Base-by-base conservation (phyloP, 2,329 filamentous ascomycete species). In the Phoma sp. region DNA sequence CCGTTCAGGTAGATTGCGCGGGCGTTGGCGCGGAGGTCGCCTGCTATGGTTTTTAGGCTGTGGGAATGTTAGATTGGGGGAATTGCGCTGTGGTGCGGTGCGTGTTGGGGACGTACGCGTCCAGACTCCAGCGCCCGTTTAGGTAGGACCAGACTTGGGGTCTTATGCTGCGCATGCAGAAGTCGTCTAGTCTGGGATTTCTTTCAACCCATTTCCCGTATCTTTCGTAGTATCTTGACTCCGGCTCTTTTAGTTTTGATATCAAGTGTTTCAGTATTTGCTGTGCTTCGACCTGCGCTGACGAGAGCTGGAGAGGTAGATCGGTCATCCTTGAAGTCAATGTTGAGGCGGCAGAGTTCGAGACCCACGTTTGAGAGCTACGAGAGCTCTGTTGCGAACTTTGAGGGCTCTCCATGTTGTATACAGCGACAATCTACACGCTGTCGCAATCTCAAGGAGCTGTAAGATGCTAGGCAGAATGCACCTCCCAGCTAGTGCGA, bases 1-100 rank as follows among this genome's bases (percentile, higher is more conserved):
- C 60, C 65, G 51, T 71, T 58, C 5, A 73, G 47, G 35, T 73
- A 74, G 17, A 73, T 48, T 17, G 59, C 65, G 25, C 64, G 57
- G 6, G 55, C 58, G 44, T 68, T 60, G 37, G 25, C 60, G n/a
- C 61, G 65, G 0, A 68, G 45, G 43, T 73, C 64, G 8, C 66
- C 70, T 3, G 60, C 60, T 0, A 73, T 56, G 6, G 32, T 12
- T 53, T 70, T 72, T 0, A 71, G 40, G 12, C 29, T 31, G 29
- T 12, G 13, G 29, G 10, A 10, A 1, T 31, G 29, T 31, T 31
- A 31, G 29, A 13, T 5, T 15, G 29, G 13, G 29, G 29, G 10
- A 4, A 5, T 17, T 17, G 17, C 17, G 29, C 12, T 10, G 13
- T 29, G 8, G 27, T 9, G 10, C 10, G 3, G 4, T 12, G 27